Percentiles rank a stretch among this genome's conserved stretches.
These are phyloP conservation scores for Vitellaria paradoxa DNA, from an alignment of 179 eudicot genomes.

Conservation along the genomic window DNA sequence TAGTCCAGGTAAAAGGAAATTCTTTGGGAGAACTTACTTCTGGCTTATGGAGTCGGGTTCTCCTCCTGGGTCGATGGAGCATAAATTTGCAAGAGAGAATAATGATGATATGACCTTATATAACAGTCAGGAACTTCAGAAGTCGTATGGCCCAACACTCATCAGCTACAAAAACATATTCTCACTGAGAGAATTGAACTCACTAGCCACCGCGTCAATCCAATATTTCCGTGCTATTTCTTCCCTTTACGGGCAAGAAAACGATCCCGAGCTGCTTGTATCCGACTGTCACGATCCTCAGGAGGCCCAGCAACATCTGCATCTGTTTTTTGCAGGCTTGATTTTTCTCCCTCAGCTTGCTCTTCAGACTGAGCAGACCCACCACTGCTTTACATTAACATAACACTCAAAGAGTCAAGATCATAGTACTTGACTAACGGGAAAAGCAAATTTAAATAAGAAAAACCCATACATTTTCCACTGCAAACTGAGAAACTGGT, in stretches of 20 bases:
- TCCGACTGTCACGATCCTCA: conserved; percentile 56
- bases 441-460: neutral
- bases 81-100: neutral
- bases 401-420: neutral
- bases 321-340: conserved; percentile 32
- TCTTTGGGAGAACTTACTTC: neutral
- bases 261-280: conserved; percentile 92
- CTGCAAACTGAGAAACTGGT: neutral
- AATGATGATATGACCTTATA: neutral
- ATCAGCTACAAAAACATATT: neutral
- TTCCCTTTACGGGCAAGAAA: conserved; percentile 85
- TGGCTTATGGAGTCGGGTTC: neutral
- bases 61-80: neutral
- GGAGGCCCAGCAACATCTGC: conserved; percentile 29
- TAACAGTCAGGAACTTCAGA: neutral
- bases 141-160: neutral
- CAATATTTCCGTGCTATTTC: conserved; percentile 23
- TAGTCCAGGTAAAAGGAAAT: neutral
- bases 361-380: conserved; percentile 46
- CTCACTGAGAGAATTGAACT: neutral
- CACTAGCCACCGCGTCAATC: conserved; percentile 6
- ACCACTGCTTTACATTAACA: conserved; percentile 53
- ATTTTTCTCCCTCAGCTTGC: conserved; percentile 23
- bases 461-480: neutral
- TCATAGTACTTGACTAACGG: neutral